These are phyloP conservation scores for Astragalus membranaceus DNA, from an alignment of 306 rosid species.

Conservation along the genomic window DNA sequence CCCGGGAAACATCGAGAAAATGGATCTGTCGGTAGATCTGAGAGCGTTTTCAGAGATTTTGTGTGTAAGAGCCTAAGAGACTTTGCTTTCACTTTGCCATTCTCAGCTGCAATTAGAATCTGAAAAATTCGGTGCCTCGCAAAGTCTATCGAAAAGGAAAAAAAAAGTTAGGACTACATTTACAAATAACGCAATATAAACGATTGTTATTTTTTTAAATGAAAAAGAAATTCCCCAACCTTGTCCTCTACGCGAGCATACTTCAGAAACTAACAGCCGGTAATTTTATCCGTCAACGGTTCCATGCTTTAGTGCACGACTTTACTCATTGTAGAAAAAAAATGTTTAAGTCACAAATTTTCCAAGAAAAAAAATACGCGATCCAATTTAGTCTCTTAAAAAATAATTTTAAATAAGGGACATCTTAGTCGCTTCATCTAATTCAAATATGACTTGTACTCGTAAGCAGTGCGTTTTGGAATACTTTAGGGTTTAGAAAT, in stretches of 20 bases:
- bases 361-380: too few relatives aligned
- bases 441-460: too few relatives aligned
- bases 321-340: too few relatives aligned
- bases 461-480: too few relatives aligned
- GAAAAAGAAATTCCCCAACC: not conserved
- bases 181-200: constrained; percentile 1
- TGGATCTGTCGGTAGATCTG: constrained; percentile 49
- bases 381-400: too few relatives aligned
- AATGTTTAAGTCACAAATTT: too few relatives aligned
- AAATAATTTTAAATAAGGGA: too few relatives aligned
- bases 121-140: constrained; percentile 13
- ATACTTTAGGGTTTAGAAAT: too few relatives aligned
- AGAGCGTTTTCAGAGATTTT: not conserved
- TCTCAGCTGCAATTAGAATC: constrained; percentile 43
- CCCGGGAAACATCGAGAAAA: constrained; percentile 40
- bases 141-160: not conserved
- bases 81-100: constrained; percentile 25
- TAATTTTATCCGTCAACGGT: constrained; percentile 4
- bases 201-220: not conserved
- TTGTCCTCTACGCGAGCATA: not conserved
- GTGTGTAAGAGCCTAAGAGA: not conserved
- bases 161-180: not conserved
- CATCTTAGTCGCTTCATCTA: too few relatives aligned
- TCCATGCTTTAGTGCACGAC: not conserved
- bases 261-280: not conserved